phyloP scores from a whole-genome alignment of 306 rosid genomes.

The Glycine soja region DNA sequence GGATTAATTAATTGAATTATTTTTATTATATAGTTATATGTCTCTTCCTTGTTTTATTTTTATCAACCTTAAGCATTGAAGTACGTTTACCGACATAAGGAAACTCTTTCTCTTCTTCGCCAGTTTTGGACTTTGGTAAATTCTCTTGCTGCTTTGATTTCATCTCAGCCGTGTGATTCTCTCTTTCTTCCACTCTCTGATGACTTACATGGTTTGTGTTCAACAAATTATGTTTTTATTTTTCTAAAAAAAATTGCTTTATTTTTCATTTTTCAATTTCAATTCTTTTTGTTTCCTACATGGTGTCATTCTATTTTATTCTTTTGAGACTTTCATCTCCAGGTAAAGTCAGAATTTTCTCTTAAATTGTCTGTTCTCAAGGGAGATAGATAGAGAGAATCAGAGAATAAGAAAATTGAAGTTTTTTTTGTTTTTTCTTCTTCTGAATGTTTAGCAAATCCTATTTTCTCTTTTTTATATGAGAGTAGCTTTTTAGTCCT shows the following conservation, averaged over 20 bases:
- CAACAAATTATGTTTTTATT: background rate
- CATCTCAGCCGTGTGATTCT: background rate
- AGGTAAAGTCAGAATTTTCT: constrained; percentile 42
- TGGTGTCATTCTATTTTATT: background rate
- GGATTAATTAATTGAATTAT: constrained; percentile 14
- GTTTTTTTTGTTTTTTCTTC: background rate
- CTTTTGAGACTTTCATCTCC: background rate
- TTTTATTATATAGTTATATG: background rate
- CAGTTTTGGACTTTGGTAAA: constrained; percentile 37
- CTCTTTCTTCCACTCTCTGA: constrained; percentile 5
- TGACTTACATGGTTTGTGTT: constrained; percentile 8
- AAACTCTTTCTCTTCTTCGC: constrained; percentile 28
- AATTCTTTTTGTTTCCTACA: background rate
- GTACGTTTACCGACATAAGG: constrained; percentile 5
- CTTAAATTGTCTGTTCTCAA: constrained; percentile 40
- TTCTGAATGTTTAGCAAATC: background rate
- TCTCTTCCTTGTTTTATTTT: background rate
- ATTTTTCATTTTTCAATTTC: background rate
- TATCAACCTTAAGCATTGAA: constrained; percentile 17
- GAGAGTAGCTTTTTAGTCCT: constrained; percentile 1
- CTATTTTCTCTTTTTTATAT: background rate
- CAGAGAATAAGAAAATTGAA: background rate
- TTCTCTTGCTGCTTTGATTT: constrained; percentile 18
- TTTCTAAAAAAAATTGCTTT: too few species aligned
- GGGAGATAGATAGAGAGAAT: background rate